phyloP scores from a whole-genome alignment of 108 stramenopile species.

The Epithemia pelagica region DNA sequence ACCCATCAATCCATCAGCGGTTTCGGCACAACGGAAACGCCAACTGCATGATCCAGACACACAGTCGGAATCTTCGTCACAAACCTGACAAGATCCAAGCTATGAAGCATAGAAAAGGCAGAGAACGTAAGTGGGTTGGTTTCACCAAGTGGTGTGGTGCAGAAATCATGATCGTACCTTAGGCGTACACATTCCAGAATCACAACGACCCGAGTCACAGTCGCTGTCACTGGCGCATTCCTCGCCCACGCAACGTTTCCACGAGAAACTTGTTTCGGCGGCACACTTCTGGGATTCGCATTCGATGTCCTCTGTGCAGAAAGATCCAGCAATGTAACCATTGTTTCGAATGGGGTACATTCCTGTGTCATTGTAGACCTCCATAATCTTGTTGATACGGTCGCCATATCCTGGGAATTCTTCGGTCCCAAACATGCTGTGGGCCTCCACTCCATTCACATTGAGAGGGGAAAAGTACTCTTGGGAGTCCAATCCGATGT shows the following conservation, averaged over 20 bases:
- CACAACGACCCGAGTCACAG: conserved; percentile 30
- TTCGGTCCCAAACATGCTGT: conserved; percentile 12
- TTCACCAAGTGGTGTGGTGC: too few relatives aligned
- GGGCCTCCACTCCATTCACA: conserved; percentile 19
- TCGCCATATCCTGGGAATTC: conserved; percentile 25
- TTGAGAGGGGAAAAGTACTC: conserved; percentile 16
- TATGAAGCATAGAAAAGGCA: too few relatives aligned
- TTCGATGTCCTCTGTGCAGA: conserved; percentile 18
- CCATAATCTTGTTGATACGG: conserved; percentile 15
- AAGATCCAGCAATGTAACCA: conserved; percentile 9
- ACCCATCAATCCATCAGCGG: conserved; percentile 18
- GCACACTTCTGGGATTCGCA: conserved; percentile 16
- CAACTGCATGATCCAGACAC: conserved; percentile 5
- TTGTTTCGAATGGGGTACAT: conserved; percentile 14
- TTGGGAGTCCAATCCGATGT: conserved; percentile 16
- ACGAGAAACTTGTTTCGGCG: conserved; percentile 11
- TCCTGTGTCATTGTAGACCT: neutral
- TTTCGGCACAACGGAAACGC: conserved; percentile 9
- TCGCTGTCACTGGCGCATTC: conserved; percentile 19
- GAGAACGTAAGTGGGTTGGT: too few relatives aligned
- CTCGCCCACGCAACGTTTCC: conserved; percentile 8
- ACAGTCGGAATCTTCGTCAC: conserved; percentile 33
- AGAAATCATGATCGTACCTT: too few relatives aligned
- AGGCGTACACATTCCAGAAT: conserved; percentile 16
- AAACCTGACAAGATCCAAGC: conserved; percentile 16